phyloP scores from a whole-genome alignment of 352 stramenopile species.

The Globisporangium okanoganense region DNA sequence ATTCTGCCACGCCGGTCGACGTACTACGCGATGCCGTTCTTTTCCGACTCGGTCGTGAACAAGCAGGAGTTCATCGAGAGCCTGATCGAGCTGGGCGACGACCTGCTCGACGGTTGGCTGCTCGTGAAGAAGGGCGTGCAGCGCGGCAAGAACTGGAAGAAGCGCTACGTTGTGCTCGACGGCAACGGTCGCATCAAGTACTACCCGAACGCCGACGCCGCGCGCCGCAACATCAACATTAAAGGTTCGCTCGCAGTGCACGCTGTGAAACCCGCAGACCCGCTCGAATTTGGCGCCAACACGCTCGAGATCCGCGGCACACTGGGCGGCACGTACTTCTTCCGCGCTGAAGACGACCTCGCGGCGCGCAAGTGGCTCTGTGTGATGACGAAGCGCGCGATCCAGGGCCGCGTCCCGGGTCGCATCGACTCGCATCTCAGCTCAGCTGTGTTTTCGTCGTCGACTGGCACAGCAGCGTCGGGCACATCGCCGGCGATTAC shows the following conservation, averaged over 20 bases:
- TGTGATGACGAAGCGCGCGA: slow-evolving; percentile 77
- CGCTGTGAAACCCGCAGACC: slow-evolving; percentile 66
- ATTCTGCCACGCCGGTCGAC: slow-evolving; percentile 55
- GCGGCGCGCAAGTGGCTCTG: slow-evolving; percentile 74
- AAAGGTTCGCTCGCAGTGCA: slow-evolving; percentile 76
- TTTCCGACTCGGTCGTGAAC: slow-evolving; percentile 65
- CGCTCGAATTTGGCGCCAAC: slow-evolving; percentile 69
- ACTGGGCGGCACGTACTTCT: slow-evolving; percentile 78
- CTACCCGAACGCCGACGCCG: slow-evolving; percentile 71
- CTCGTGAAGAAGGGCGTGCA: slow-evolving; percentile 73
- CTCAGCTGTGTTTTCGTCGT: slow-evolving; percentile 22
- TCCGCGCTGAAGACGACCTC: slow-evolving; percentile 75
- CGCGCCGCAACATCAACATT: slow-evolving; percentile 72
- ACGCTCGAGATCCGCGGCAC: slow-evolving; percentile 75
- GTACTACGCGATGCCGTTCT: slow-evolving; percentile 80
- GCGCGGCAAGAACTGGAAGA: slow-evolving; percentile 81
- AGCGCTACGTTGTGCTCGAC: slow-evolving; percentile 76
- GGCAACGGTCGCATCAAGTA: slow-evolving; percentile 74
- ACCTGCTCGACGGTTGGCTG: slow-evolving; percentile 67
- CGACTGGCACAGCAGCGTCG: not conserved
- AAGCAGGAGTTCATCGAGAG: slow-evolving; percentile 76
- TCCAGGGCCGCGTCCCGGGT: slow-evolving; percentile 63
- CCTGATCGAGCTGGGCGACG: slow-evolving; percentile 64
- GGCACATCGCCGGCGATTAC: not conserved
- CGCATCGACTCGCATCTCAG: slow-evolving; percentile 58